Conservation (phyloP, 176 grass and related monocot genomes). For the Neostapfia colusana region DNA sequence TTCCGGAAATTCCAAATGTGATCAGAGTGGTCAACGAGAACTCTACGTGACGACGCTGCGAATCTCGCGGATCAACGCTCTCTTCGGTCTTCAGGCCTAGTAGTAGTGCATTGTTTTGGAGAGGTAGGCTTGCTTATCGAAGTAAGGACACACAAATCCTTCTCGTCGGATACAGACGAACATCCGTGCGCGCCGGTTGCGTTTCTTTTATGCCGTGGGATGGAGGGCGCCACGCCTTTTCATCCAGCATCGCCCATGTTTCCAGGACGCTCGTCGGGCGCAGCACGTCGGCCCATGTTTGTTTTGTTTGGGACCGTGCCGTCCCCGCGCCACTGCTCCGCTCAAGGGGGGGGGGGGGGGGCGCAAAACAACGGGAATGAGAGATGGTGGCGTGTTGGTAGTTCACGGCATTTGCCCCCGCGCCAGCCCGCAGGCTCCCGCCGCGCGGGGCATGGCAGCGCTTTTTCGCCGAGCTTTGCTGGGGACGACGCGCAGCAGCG, state of each 20-base stretch:
- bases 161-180: neutral
- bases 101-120: neutral
- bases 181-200: neutral
- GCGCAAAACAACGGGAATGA: neutral
- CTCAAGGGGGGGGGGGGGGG: neutral
- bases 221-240: constrained; percentile 30
- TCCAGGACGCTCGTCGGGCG: constrained; percentile 9
- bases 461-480: neutral
- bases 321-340: constrained; percentile 20
- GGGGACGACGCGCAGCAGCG: neutral
- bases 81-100: neutral
- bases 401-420: constrained; percentile 29
- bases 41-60: neutral
- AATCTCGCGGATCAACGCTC: neutral
- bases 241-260: constrained; percentile 4
- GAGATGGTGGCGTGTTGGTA: neutral
- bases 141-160: neutral
- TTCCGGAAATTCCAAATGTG: neutral
- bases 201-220: neutral
- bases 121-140: constrained; percentile 7
- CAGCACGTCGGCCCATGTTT: neutral
- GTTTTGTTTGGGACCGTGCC: constrained; percentile 17
- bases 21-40: neutral
- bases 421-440: constrained; percentile 19
- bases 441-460: neutral